Conservation (phyloP, 75 land plant genomes). For the Pinus albicaulis region DNA sequence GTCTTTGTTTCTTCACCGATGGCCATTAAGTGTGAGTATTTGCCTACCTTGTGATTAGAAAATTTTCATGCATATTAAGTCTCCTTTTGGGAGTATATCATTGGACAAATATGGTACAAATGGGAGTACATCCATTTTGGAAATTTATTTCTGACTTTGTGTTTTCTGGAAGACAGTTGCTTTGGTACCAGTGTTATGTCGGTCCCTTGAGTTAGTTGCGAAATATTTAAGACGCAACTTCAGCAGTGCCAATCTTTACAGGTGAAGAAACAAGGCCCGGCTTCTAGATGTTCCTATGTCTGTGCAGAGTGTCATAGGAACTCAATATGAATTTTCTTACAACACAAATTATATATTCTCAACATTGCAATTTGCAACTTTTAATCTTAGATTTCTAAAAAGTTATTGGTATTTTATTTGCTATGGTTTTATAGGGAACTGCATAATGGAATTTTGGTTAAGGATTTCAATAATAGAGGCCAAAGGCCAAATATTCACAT, state of each 20-base stretch:
- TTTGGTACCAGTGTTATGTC: constrained; percentile 73
- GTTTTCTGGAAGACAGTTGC: constrained; percentile 61
- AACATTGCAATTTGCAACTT: too few species aligned
- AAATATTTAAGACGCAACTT: constrained; percentile 80
- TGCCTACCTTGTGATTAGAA: background rate
- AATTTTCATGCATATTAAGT: background rate
- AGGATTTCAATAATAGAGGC: too few species aligned
- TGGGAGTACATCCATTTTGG: background rate
- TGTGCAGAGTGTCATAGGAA: too few species aligned
- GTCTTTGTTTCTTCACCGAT: constrained; percentile 64
- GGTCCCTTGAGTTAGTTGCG: constrained; percentile 73
- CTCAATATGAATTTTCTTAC: too few species aligned
- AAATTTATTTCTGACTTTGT: constrained; percentile 6
- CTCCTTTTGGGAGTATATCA: background rate
- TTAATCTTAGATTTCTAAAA: too few species aligned
- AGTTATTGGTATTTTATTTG: too few species aligned
- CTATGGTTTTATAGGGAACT: too few species aligned
- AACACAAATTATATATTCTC: too few species aligned
- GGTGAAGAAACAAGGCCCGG: constrained; percentile 25
- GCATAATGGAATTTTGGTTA: too few species aligned
- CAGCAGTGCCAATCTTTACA: constrained; percentile 65
- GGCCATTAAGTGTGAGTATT: constrained; percentile 69
- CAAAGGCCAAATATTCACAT: too few species aligned
- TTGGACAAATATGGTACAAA: too few species aligned
- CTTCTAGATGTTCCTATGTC: too few species aligned